Base-by-base conservation (phyloP, 768 basidiomycete genomes). In the Pulveroboletus sp. region DNA sequence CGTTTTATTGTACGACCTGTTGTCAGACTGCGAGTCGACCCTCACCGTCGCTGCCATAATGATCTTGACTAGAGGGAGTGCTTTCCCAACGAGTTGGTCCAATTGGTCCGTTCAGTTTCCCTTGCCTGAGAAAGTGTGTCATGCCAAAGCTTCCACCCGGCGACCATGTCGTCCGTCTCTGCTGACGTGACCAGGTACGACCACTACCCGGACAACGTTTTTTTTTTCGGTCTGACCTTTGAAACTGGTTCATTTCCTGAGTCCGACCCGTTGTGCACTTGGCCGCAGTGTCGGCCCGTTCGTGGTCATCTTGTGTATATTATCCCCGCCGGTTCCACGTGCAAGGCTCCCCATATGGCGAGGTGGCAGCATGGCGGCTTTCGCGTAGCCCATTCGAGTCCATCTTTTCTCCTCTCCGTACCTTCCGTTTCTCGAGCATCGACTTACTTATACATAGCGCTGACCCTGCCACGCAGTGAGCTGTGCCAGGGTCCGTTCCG, bases 341-440 rank as follows among this genome's bases (percentile, higher is more conserved):
- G 38, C 59, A 64, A 56, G 18, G 38, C 39, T 64, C 65, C 63
- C 52, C 47, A 38, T 11, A 28, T 39, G 43, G 56, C 28, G 43
- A 28, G 52, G 56, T 38, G 15, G 47, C 47, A 57, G 50, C 43
- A 28, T 28, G 27, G 27, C 6, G 27, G 27, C 21, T 21, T 21
- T 21, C 21, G 21, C 21, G 21, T 21, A 21, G 21, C 27, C 27
- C 8, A 18, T 41, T 18, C 39, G 2, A 43, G 4, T 30, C 17
- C 2, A 39, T 42, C 39, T 48, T 39, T 21, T 24, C 17, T 31
- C 15, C 15, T 7, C n/a, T 43, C 10, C 17, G 38, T 36, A 14
- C 37, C 35, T 21, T 31, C 39, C 42, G 39, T 48, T 32, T 38
- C 46, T 39, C 30, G 31, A n/a, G 31, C 15, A 14, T 57, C 27